Evolutionary conservation across 768 basidiomycete genomes (phyloP), one percentile per base, ranked within the genome.

Genomic region (Paxillus ammoniavirescens): DNA sequence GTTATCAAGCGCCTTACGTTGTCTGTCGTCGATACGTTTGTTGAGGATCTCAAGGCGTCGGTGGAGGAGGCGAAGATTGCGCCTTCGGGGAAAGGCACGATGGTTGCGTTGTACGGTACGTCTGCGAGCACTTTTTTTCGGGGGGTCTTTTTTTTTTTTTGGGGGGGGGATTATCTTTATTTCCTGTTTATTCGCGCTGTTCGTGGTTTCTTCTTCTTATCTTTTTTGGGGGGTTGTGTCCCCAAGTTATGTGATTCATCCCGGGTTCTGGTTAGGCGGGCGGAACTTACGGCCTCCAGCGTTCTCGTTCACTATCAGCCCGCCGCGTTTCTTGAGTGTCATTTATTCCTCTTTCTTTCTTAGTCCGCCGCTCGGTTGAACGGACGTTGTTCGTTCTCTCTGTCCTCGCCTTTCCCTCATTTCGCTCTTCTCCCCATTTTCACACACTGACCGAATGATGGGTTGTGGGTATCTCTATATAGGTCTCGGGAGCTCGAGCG

Each of bases 61-160:
- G 83, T 99, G 7, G 72, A 75, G 42, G 85, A 89, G 52, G 87
- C 91, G 18, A 90, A 86, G 67, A 53, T 73, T 28, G 23, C 50
- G 4, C 85, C 89, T 0, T 74, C 76, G 30, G 87, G 87, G 6
- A 82, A 86, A 63, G 96, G 96, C 8, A 82, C 83, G 30, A 95
- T 98, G 93, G 93, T 97, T 4, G 80, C 87, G 13, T 66, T 98
- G 12, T 98, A 97, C 64, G 94, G 94, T 94, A 54, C 21, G 13
- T 23, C 8, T 13, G 26, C 28, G 41, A 43, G 15, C 40, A 15
- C 36, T 38, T 18, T 37, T 37, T 15, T 52, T 13, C 42, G 10
- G 41, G 47, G 8, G 42, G 21, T 41, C 30, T 5, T 47, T 10
- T 14, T 23, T 15, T n/a, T n/a, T n/a, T n/a, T n/a, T n/a, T n/a